Conservation (phyloP, 139 green algal genomes). For the Micractinium conductrix region DNA sequence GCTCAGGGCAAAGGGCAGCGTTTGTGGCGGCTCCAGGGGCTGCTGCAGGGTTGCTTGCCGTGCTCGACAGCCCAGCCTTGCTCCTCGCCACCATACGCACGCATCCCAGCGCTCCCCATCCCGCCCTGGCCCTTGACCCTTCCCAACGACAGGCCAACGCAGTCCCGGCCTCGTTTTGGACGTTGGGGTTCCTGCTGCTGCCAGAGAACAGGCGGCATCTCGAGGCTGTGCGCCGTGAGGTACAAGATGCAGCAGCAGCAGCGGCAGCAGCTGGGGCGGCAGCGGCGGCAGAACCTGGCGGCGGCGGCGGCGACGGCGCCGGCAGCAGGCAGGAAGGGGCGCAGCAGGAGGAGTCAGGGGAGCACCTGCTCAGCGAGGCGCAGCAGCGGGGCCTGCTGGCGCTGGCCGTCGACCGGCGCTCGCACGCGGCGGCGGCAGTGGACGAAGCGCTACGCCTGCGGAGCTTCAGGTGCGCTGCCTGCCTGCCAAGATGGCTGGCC, state of each 20-base stretch:
- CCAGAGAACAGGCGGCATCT: constrained; percentile 57
- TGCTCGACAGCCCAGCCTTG: too few relatives aligned
- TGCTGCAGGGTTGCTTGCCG: too few relatives aligned
- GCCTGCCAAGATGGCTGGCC: too few relatives aligned
- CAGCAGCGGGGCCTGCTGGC: constrained; percentile 12
- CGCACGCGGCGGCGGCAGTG: constrained; percentile 22
- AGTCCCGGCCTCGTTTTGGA: constrained; percentile 71
- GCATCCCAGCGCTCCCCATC: constrained; percentile 32
- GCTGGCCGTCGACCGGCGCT: background rate
- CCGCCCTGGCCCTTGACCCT: background rate
- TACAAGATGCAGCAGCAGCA: background rate
- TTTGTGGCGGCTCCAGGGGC: too few relatives aligned
- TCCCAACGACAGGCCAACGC: constrained; percentile 66
- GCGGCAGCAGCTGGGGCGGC: background rate
- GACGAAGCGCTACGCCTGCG: constrained; percentile 67
- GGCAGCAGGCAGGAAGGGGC: background rate
- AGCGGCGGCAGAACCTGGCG: background rate
- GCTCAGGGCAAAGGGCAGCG: too few relatives aligned
- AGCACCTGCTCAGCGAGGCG: background rate
- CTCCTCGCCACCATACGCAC: too few relatives aligned
- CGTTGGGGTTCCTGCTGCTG: constrained; percentile 70
- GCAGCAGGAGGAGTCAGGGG: background rate
- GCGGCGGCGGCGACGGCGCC: background rate
- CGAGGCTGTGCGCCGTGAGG: background rate
- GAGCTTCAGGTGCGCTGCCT: constrained; percentile 36